Evolutionary conservation across 139 green algal genomes (phyloP).

Genomic region (Chlorella sorokiniana): DNA sequence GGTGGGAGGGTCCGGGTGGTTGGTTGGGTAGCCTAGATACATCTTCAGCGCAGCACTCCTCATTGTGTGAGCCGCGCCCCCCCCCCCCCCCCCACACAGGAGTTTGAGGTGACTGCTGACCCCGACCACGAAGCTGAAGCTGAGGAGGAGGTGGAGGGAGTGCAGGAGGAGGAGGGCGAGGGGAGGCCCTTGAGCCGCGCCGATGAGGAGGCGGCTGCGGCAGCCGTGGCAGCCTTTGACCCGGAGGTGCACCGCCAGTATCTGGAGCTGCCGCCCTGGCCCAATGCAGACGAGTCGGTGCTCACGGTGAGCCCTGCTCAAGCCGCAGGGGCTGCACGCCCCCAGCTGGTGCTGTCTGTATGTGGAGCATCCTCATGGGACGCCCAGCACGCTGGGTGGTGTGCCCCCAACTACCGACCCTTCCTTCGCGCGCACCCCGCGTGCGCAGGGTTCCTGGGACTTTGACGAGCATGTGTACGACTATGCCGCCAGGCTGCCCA

Average conservation of each 20-base stretch:
- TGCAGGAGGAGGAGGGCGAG: background rate
- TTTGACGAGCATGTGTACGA: slow-evolving; percentile 41
- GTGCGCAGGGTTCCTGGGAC: slow-evolving; percentile 33
- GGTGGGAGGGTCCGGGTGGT: background rate
- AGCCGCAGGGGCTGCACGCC: background rate
- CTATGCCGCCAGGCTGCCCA: slow-evolving; percentile 29
- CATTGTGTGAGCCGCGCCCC: too few relatives aligned
- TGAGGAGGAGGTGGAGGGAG: background rate
- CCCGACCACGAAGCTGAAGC: background rate
- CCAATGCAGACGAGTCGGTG: background rate
- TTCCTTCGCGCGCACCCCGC: too few relatives aligned
- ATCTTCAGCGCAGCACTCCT: too few relatives aligned
- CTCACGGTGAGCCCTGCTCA: background rate
- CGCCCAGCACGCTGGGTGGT: too few relatives aligned
- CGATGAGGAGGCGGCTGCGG: background rate
- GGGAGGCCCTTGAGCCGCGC: background rate
- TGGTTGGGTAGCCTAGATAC: background rate
- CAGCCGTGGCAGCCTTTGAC: slow-evolving; percentile 1
- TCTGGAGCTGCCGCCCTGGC: slow-evolving; percentile 2
- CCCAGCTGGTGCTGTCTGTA: background rate
- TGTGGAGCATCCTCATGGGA: background rate
- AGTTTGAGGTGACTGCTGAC: background rate
- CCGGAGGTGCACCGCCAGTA: background rate
- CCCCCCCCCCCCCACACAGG: too few relatives aligned
- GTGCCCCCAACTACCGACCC: background rate